Evolutionary conservation across 2,329 filamentous ascomycete genomes (phyloP), one percentile per base, ranked within the genome.

Genomic region (Trichoderma guizhouense): DNA sequence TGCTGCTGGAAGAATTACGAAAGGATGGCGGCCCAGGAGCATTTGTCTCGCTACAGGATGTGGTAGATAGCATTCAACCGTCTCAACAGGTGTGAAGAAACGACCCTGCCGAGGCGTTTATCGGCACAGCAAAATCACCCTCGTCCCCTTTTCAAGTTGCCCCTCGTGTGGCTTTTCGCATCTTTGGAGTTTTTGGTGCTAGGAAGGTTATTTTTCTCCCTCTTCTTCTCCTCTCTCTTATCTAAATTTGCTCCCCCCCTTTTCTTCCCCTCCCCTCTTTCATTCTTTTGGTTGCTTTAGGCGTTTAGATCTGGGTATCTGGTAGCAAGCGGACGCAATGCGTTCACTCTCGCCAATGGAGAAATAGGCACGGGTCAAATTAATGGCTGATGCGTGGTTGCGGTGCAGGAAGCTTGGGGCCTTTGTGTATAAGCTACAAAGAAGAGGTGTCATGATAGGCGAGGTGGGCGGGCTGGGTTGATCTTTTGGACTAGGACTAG

Each of bases 1-100:
- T 93, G 1, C 84, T 98, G 15, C 87, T 98, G n/a, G 92, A 94
- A 72, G 92, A 95, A 71, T 86, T 97, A 15, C 89, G 92, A 61
- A 89, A 92, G 77, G 91, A 93, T 53, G 94, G 95, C 71, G 92
- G 94, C 36, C 87, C 92, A 12, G 94, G 93, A 47, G 91, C 94
- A 34, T 95, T 98, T 80, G 88, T 98, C 76, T 95, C 86, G 18
- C 79, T 89, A 26, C 82, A 86, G 74, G 83, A 84, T 55, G 78
- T 88, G 71, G 78, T 88, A 66, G 82, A 85, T 63, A 81, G 82
- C 57, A 84, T 89, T 71, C 82, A 84, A 18, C 82, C 80, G 71
- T 78, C 78, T 4, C 77, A 81, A 51, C 77, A 81, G 57, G 34
- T 34, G 24, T 72, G 65, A 72, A 68, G 55, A 72, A 51, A 66